Base-by-base conservation (phyloP, 148 eudicot genomes). In the Mesembryanthemum crystallinum region DNA sequence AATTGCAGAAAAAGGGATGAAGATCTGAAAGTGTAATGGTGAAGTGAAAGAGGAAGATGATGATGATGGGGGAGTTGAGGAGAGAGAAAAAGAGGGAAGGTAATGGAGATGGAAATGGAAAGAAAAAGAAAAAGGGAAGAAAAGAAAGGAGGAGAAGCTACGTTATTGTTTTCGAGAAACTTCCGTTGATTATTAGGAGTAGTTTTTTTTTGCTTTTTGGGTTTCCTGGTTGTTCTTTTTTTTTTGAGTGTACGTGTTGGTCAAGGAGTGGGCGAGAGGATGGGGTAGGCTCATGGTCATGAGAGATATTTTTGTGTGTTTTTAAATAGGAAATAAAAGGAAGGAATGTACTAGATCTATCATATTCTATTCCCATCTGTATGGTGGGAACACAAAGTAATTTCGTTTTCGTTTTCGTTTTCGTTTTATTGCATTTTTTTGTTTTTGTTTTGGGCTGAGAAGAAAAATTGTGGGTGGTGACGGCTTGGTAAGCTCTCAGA, bases 101-200 rank as follows among this genome's bases (percentile, higher is more conserved):
- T 18, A 47, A 71, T 76, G 51, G 75, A 43, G 54, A 52, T 30
- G 21, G 11, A 5, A 4, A 25, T 29, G 62, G 18, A 28, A 32
- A 21, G 42, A 73, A 73, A 49, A 78, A 61, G 62, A 60, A 39
- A 13, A 4, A n/a, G 37, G 64, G 18, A 47, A 32, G 11, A 39
- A 59, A 76, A 51, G 84, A 82, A 82, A 80, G 86, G 79, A 72
- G 70, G 75, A 87, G 87, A 89, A 82, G 77, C 12, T 82, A 87
- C 86, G 83, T 71, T 71, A 86, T 72, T 67, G 67, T 45, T 80
- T 85, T 86, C 85, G 69, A 89, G 91, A 87, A 83, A 77, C 83
- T 84, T 89, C 87, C 74, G 37, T 60, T 70, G 28, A 64, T 69
- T 76, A 71, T 64, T 72, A 59, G n/a, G n/a, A n/a, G n/a, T 60